Base-by-base conservation (phyloP, 1,284 basidiomycete genomes). In the Malassezia japonica region DNA sequence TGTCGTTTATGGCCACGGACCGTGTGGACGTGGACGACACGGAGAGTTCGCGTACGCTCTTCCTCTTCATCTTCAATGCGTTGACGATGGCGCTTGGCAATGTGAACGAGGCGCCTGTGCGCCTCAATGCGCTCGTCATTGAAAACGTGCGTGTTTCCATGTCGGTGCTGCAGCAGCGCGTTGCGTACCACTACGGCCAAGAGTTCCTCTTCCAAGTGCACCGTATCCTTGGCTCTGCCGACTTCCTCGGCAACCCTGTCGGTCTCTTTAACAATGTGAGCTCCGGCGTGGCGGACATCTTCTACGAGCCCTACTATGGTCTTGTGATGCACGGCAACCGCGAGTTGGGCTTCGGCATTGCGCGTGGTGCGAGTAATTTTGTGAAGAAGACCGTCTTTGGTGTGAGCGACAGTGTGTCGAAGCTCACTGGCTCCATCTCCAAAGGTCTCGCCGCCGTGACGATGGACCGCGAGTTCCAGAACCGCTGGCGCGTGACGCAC, bases 321-420 rank as follows among this genome's bases (percentile, higher is more conserved):
- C 86, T 92, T 29, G 86, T 99, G 49, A 88, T 95, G 82, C 90
- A 94, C 67, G 94, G 94, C 15, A 91, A 94, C 75, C 84, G 83
- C 66, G 94, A 98, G 64, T 77, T 99, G 16, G 94, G 94, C 1
- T 82, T 92, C 57, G 90, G 94, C n/a, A 89, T 99, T 50, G 94
- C 94, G 2, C 87, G 94, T 32, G 94, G 94, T 0, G 91, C 94
- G 8, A 95, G 89, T 32, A 62, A 61, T 72, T 92, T 98, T 67
- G 87, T 96, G 46, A 96, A 96, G 78, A 98, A 98, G 78, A 96
- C 92, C 0, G 87, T 96, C 10, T 99, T 96, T 67, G 94, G 94
- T 28, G 76, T 99, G 44, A 86, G 87, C 32, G 91, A 99, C 72
- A 92, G 87, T 70, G 80, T 98, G 73, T 92, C 91, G 23, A 98